phyloP scores from a whole-genome alignment of 192 early-diverging fungal species.

The Entrophospora sp. region DNA sequence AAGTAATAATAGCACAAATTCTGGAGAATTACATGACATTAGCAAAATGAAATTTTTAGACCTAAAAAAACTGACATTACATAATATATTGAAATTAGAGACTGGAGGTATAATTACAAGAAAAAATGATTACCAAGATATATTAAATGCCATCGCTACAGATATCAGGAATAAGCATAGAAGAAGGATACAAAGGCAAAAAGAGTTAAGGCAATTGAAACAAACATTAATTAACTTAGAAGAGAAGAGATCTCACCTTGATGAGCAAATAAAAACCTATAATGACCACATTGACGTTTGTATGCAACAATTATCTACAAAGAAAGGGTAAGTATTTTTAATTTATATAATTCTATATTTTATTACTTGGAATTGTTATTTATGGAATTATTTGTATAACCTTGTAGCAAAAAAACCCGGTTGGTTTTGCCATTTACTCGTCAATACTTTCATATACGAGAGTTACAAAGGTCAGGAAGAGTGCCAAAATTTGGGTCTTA shows the following conservation, averaged over 20 bases:
- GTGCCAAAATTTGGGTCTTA: conserved; percentile 95
- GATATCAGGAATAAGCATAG: conserved; percentile 91
- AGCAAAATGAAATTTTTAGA: conserved; percentile 59
- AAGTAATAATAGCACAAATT: too few relatives aligned
- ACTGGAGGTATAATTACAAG: conserved; percentile 57
- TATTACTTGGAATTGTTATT: neutral
- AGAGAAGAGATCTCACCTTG: conserved; percentile 77
- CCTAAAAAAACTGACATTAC: conserved; percentile 73
- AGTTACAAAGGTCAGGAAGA: conserved; percentile 73
- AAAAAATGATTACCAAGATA: conserved; percentile 80
- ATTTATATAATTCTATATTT: neutral
- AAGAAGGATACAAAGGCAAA: conserved; percentile 63
- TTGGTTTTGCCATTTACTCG: conserved; percentile 79
- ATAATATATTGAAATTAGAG: conserved; percentile 78
- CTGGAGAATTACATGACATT: conserved; percentile 37
- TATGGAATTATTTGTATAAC: neutral
- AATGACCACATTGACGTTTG: conserved; percentile 85
- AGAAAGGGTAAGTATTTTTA: conserved; percentile 25
- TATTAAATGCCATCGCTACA: conserved; percentile 85
- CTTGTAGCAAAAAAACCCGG: conserved; percentile 46
- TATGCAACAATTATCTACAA: conserved; percentile 77
- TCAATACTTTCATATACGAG: conserved; percentile 91
- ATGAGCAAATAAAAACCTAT: conserved; percentile 82
- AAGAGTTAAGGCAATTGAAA: conserved; percentile 65
- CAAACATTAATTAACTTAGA: conserved; percentile 76